Base-by-base conservation (phyloP, 352 stramenopile genomes). In the Globisporangium uncinulatum region DNA sequence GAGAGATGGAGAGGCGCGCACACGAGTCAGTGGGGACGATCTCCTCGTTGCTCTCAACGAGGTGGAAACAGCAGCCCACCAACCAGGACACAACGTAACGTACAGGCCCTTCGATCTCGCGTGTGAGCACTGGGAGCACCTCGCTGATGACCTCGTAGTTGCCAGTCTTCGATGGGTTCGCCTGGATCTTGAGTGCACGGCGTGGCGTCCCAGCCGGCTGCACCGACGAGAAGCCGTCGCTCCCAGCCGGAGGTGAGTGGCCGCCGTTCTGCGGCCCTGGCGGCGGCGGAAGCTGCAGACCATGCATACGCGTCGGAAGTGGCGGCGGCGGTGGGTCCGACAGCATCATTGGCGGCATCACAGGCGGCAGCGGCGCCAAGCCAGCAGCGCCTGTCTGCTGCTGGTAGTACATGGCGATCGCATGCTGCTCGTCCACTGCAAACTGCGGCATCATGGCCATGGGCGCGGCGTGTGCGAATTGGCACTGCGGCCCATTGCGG, bases 101-200 rank as follows among this genome's bases (percentile, higher is more conserved):
- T 53, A 92, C 82, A 50, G 82, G 82, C 65, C 79, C 79, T 73
- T 89, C 71, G 57, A 92, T 89, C 34, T 88, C 79, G 51, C 82
- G 69, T 43, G 82, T 89, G 31, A 89, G 62, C 43, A 92, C 82
- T 9, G 82, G 82, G 34, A 86, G 57, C 45, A 92, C 87, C 63
- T 89, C 82, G 51, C 77, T 86, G 57, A 89, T 88, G 13, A 79
- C 71, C 57, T 92, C 82, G 56, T 76, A 75, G 51, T 83, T 80
- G n/a, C 57, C 61, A 20, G 78, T 82, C 56, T 83, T 86, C 21
- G 70, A 73, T 37, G 75, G 72, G 32, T 92, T 89, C 39, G 75
- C 66, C 56, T 89, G 77, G 49, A 89, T 86, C 45, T 87, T 75
- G 32, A 89, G 54, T 45, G 73, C 73, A 32, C 68, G 62, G 20